Evolutionary conservation across 2,329 filamentous ascomycete genomes (phyloP).

Genomic region (Cadophora gregata): DNA sequence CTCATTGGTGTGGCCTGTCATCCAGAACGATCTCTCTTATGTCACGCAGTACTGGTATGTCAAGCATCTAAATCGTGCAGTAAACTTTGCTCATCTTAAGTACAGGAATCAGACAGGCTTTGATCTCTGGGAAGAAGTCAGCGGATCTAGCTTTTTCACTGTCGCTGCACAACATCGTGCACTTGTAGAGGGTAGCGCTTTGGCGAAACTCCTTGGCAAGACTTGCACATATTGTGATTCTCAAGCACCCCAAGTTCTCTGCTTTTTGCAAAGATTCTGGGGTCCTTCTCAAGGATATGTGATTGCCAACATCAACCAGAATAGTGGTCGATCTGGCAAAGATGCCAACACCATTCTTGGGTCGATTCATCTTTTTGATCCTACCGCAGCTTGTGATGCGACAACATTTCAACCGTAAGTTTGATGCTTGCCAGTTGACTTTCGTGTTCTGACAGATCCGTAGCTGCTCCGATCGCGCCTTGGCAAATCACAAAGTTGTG

Average conservation of each 20-base stretch:
- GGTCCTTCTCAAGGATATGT: constrained; percentile 60
- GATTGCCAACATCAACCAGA: constrained; percentile 70
- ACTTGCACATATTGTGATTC: constrained; percentile 65
- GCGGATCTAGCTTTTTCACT: constrained; percentile 81
- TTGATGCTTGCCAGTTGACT: background rate
- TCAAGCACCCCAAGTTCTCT: constrained; percentile 73
- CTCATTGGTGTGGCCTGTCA: constrained; percentile 72
- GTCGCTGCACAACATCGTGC: constrained; percentile 71
- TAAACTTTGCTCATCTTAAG: constrained; percentile 9
- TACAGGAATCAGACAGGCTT: constrained; percentile 60
- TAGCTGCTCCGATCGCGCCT: constrained; percentile 52
- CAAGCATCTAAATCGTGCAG: background rate
- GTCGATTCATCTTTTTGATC: constrained; percentile 74
- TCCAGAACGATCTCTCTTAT: constrained; percentile 78
- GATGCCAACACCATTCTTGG: constrained; percentile 74
- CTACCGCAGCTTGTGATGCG: constrained; percentile 68
- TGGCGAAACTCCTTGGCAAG: constrained; percentile 68
- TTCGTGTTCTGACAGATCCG: constrained; percentile 11
- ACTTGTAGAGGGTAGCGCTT: constrained; percentile 68
- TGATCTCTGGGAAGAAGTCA: constrained; percentile 85
- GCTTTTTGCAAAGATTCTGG: constrained; percentile 80
- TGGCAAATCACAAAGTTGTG: constrained; percentile 78
- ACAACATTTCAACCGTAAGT: constrained; percentile 75
- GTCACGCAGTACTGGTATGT: constrained; percentile 71
- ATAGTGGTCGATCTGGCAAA: constrained; percentile 68